phyloP scores from a whole-genome alignment of 2,329 filamentous ascomycete genomes.

The Akanthomyces muscarius region DNA sequence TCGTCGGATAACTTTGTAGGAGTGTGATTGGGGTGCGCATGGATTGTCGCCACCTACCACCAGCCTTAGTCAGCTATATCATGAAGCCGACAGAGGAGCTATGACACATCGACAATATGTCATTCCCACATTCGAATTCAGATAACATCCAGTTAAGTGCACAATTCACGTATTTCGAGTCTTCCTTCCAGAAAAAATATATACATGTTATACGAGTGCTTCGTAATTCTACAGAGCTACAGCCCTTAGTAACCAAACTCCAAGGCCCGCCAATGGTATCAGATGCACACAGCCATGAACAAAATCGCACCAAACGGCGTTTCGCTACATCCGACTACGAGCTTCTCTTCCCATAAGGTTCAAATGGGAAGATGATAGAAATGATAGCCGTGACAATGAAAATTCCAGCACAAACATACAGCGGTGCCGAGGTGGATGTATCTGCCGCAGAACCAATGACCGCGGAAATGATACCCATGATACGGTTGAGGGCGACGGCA shows the following conservation, averaged over 20 bases:
- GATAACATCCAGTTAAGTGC: too few relatives aligned
- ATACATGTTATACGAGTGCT: not conserved
- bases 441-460: conserved; percentile 61
- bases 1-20: not conserved
- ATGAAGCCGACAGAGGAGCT: not conserved
- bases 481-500: conserved; percentile 63
- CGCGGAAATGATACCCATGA: conserved; percentile 71
- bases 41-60: conserved; percentile 8
- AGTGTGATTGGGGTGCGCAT: not conserved
- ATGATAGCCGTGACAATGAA: conserved; percentile 59
- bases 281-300: not conserved
- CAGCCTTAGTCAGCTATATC: conserved; percentile 10
- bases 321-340: conserved; percentile 21
- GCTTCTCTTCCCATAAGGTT: conserved; percentile 51
- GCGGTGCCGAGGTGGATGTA: conserved; percentile 57
- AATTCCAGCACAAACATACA: conserved; percentile 65
- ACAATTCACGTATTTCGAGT: not conserved
- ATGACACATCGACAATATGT: not conserved
- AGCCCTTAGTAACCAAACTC: not conserved
- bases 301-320: conserved; percentile 4
- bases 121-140: not conserved
- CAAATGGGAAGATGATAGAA: conserved; percentile 59
- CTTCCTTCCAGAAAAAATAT: not conserved
- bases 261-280: conserved; percentile 1
- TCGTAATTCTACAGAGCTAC: conserved; percentile 5